phyloP scores from a whole-genome alignment of 495 filamentous ascomycete genomes.

The Penicillium herquei region DNA sequence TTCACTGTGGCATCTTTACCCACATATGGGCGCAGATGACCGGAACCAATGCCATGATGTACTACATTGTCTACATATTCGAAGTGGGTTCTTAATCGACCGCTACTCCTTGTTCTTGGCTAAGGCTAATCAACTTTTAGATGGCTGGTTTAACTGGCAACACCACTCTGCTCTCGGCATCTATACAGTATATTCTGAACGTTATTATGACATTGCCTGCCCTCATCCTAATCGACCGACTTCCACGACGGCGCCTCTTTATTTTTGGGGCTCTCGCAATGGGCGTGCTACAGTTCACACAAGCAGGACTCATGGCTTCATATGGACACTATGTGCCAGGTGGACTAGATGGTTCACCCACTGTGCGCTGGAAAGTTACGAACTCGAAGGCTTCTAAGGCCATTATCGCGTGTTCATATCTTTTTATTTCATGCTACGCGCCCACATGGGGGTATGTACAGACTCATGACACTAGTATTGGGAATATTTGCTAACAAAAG shows the following conservation, averaged over 20 bases:
- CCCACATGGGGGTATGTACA: conserved; percentile 38
- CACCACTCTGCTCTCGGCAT: conserved; percentile 61
- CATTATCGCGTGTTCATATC: conserved; percentile 62
- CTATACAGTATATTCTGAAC: conserved; percentile 78
- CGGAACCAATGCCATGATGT: conserved; percentile 79
- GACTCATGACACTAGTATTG: not conserved
- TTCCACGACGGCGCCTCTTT: conserved; percentile 52
- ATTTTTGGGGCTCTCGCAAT: conserved; percentile 50
- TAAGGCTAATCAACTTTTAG: not conserved
- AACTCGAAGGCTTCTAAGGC: conserved; percentile 47
- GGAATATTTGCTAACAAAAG: not conserved
- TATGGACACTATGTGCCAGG: conserved; percentile 51
- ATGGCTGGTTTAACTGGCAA: conserved; percentile 36
- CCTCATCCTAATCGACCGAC: conserved; percentile 55
- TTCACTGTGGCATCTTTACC: conserved; percentile 67
- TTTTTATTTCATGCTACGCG: conserved; percentile 64
- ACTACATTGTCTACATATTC: conserved; percentile 78
- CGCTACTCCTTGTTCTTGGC: not conserved
- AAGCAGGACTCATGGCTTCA: conserved; percentile 59
- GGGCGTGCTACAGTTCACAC: conserved; percentile 50
- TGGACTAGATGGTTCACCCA: conserved; percentile 34
- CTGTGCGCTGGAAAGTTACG: conserved; percentile 58
- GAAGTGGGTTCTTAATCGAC: conserved; percentile 23
- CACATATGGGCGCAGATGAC: conserved; percentile 77
- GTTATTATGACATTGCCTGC: conserved; percentile 63